Conservation (phyloP, 2,329 filamentous ascomycete species). For the Hysterium pulicare region DNA sequence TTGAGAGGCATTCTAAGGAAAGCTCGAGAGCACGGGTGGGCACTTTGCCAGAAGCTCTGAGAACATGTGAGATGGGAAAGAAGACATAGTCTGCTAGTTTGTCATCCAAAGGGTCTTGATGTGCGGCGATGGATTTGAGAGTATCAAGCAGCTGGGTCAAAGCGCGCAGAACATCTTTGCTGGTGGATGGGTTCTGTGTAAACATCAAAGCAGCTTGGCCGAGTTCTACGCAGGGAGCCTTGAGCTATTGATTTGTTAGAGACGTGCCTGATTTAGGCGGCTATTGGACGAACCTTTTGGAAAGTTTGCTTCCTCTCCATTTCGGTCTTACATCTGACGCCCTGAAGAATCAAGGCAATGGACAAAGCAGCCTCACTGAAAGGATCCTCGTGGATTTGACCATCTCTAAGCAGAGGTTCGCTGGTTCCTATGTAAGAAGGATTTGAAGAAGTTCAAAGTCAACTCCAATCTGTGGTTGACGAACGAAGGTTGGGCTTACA, state of each 20-base stretch:
- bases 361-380: no score
- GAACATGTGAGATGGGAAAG: conserved; percentile 84
- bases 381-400: no score
- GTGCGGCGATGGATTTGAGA: conserved; percentile 32
- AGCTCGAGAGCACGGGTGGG: conserved; percentile 71
- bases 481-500: no score
- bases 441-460: no score
- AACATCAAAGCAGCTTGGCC: conserved; percentile 53
- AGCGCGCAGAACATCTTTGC: conserved; percentile 46
- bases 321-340: conserved; percentile 6
- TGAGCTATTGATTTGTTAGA: conserved; percentile 44
- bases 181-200: conserved; percentile 43
- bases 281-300: conserved; percentile 25
- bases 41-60: conserved; percentile 70
- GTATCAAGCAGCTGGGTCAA: conserved; percentile 46
- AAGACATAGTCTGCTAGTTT: conserved; percentile 93
- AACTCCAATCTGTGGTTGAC: no score
- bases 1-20: conserved; percentile 68
- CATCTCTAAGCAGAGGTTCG: no score
- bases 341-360: neutral
- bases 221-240: conserved; percentile 57
- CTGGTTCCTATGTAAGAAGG: no score
- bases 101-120: conserved; percentile 58
- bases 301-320: conserved; percentile 42
- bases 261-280: neutral